Evolutionary conservation across 768 basidiomycete genomes (phyloP).

Genomic region (Mycena capillaripes): DNA sequence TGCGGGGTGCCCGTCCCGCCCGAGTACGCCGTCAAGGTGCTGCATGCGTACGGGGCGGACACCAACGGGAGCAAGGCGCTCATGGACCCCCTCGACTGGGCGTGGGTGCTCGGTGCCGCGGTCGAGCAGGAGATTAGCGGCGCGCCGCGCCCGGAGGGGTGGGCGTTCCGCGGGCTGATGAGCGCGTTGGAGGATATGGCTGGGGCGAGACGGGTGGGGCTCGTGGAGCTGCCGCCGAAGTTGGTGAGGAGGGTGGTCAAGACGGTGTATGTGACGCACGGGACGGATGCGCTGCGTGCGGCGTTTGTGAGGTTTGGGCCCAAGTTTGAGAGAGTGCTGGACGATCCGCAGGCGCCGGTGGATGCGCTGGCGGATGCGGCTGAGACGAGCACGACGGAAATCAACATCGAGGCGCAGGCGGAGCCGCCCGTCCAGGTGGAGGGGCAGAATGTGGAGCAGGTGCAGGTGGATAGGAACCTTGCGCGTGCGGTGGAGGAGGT

Average conservation of each 20-base stretch:
- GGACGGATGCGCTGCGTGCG: slow-evolving; percentile 41
- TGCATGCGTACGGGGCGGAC: slow-evolving; percentile 57
- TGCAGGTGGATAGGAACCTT: slow-evolving; percentile 43
- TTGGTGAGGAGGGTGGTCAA: slow-evolving; percentile 45
- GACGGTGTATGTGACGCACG: slow-evolving; percentile 40
- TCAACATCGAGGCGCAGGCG: neutral
- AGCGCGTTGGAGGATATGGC: slow-evolving; percentile 60
- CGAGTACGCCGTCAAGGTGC: slow-evolving; percentile 53
- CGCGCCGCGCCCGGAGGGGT: slow-evolving; percentile 43
- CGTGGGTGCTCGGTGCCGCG: slow-evolving; percentile 59
- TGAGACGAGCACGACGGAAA: no score
- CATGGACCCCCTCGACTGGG: slow-evolving; percentile 56
- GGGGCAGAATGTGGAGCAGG: neutral
- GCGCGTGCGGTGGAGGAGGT: slow-evolving; percentile 50
- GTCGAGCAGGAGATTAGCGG: slow-evolving; percentile 50
- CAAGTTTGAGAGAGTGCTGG: slow-evolving; percentile 43
- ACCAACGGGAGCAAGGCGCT: slow-evolving; percentile 12
- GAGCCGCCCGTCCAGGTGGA: neutral
- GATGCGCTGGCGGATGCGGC: slow-evolving; percentile 37
- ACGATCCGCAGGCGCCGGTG: slow-evolving; percentile 37
- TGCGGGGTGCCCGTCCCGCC: slow-evolving; percentile 50
- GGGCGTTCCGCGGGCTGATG: slow-evolving; percentile 56
- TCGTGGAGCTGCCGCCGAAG: slow-evolving; percentile 45
- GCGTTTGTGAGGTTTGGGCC: slow-evolving; percentile 51
- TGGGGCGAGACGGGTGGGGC: slow-evolving; percentile 39